These are phyloP conservation scores for Verticillium albo-atrum DNA, from an alignment of 2,329 filamentous ascomycete genomes.

Conservation along the genomic window DNA sequence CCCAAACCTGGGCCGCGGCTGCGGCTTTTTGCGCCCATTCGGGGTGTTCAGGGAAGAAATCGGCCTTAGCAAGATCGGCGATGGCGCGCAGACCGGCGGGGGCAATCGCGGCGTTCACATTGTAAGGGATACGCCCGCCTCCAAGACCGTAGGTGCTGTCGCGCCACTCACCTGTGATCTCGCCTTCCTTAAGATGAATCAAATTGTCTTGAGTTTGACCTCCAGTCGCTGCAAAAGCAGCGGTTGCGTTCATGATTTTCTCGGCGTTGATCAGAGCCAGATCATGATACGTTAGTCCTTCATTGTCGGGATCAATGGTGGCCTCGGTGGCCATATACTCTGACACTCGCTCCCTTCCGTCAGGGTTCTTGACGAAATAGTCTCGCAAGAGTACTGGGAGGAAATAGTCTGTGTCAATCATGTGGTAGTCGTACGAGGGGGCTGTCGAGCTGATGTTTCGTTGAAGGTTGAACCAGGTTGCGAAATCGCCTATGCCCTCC, in stretches of 20 bases:
- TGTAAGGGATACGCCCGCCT: slow-evolving; percentile 58
- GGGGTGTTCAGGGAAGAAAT: slow-evolving; percentile 44
- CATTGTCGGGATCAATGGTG: slow-evolving; percentile 44
- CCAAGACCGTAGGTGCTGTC: slow-evolving; percentile 57
- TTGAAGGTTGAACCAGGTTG: slow-evolving; percentile 53
- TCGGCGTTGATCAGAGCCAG: slow-evolving; percentile 48
- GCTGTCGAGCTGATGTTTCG: slow-evolving; percentile 47
- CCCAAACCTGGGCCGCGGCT: slow-evolving; percentile 55
- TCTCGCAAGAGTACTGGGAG: slow-evolving; percentile 53
- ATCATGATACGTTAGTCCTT: slow-evolving; percentile 46
- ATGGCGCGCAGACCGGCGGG: slow-evolving; percentile 59
- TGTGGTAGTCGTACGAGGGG: slow-evolving; percentile 53
- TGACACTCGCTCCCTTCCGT: slow-evolving; percentile 26
- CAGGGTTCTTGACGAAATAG: slow-evolving; percentile 48
- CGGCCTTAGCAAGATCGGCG: slow-evolving; percentile 40
- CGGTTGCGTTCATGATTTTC: slow-evolving; percentile 53
- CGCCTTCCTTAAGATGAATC: slow-evolving; percentile 48
- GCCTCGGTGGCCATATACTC: slow-evolving; percentile 37
- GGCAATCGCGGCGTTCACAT: slow-evolving; percentile 59
- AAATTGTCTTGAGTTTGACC: slow-evolving; percentile 49
- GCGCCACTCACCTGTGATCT: slow-evolving; percentile 59
- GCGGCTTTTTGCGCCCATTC: slow-evolving; percentile 42
- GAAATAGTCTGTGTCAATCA: slow-evolving; percentile 61
- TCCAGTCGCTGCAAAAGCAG: slow-evolving; percentile 41
- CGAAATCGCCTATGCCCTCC: slow-evolving; percentile 62